Evolutionary conservation across 768 basidiomycete species (phyloP), one percentile per base, ranked within the genome.

Genomic region (Scleroderma bovista): DNA sequence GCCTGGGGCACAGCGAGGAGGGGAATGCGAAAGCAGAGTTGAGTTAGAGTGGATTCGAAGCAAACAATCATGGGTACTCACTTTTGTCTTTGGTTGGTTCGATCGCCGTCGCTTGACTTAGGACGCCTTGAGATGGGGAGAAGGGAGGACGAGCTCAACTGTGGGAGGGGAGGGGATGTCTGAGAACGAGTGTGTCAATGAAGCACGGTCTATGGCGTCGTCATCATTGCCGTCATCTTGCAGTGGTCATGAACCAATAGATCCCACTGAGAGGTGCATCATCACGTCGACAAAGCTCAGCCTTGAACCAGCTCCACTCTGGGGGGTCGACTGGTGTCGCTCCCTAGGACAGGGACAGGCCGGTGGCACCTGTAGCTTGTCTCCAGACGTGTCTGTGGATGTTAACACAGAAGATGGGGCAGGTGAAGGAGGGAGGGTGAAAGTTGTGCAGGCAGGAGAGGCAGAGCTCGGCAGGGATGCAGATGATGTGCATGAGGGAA

Each of bases 101-200:
- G 11, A 45, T 22, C 44, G n/a, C 39, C 22, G 13, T 40, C 39
- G 11, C 17, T 17, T 17, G n/a, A 15, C 15, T 33, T 33, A 6
- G 20, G n/a, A 24, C 42, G 29, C 31, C 31, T 32, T 32, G 44
- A 33, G 31, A 32, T 55, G 3, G 56, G 38, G 19, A 60, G 41
- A 1, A 65, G 58, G 16, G 56, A n/a, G n/a, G n/a, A n/a, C n/a
- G n/a, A 51, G 47, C 66, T 64, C 1, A 55, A 48, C 12, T 60
- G 44, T 1, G 58, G 45, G 38, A 46, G 16, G 1, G 61, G 50
- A 33, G 42, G 29, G 3, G 51, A 33, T n/a, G n/a, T n/a, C n/a
- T n/a, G n/a, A n/a, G 19, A 58, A 68, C 0, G 54, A 55, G 0
- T 45, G 45, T 23, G 65, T 54, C 0, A 44, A 46, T 0, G 66